A percentile compares a stretch with the other conserved stretches of the same genome.
Evolutionary conservation across 1,284 basidiomycete species (phyloP).

Genomic region (Lentinus polychrous): DNA sequence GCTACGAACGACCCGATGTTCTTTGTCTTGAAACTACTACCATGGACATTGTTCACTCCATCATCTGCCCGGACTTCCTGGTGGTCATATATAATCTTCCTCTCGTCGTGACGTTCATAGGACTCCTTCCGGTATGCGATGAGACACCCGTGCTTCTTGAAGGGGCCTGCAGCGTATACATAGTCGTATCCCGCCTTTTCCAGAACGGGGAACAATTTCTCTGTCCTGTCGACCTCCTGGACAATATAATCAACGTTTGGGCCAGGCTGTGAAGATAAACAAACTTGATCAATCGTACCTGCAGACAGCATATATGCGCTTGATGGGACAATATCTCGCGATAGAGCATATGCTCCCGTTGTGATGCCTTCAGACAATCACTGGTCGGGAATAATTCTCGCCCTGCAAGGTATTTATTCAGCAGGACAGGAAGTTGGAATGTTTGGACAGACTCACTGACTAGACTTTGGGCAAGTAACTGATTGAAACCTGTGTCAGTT

Average conservation of each 20-base stretch:
- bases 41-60: conserved; percentile 33
- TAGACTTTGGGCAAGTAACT: conserved; percentile 73
- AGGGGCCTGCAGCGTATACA: conserved; percentile 57
- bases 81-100: conserved; percentile 62
- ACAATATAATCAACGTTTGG: not conserved
- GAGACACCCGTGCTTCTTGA: conserved; percentile 80
- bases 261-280: not conserved
- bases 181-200: conserved; percentile 52
- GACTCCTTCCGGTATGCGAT: conserved; percentile 57
- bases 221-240: conserved; percentile 72
- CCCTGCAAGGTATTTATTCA: conserved; percentile 36
- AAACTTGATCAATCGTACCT: conserved; percentile 38
- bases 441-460: conserved; percentile 55
- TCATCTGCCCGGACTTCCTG: conserved; percentile 39
- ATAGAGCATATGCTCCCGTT: conserved; percentile 71
- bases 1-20: conserved; percentile 80
- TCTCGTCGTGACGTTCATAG: conserved; percentile 42
- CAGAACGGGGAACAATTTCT: conserved; percentile 56
- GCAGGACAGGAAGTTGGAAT: conserved; percentile 1
- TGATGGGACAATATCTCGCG: conserved; percentile 61
- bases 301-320: conserved; percentile 79
- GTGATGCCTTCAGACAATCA: conserved; percentile 68
- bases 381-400: conserved; percentile 81
- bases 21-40: conserved; percentile 67
- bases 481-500: conserved; percentile 10